Percentiles rank a stretch among this genome's conserved stretches.
phyloP scores from a whole-genome alignment of 208 protist genomes.

The Trypanosoma rangeli region DNA sequence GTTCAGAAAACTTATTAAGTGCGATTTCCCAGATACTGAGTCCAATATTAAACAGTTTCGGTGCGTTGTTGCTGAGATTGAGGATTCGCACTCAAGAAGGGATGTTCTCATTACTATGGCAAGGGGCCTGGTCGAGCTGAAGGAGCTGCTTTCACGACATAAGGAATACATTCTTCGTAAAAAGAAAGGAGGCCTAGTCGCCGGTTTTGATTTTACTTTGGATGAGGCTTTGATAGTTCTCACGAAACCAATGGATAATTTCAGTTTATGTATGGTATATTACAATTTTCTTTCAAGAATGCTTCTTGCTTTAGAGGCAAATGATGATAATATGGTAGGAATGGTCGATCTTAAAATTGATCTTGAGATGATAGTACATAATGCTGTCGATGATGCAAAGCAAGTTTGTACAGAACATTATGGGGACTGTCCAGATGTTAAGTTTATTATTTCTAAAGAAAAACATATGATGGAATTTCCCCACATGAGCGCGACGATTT shows the following conservation, averaged over 20 bases:
- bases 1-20: constrained; percentile 66
- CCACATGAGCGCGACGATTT: constrained; percentile 93
- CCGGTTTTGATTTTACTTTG: constrained; percentile 41
- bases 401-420: constrained; percentile 90
- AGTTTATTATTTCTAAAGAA: constrained; percentile 72
- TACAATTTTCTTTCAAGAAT: constrained; percentile 89
- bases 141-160: constrained; percentile 73
- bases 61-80: constrained; percentile 67
- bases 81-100: constrained; percentile 58
- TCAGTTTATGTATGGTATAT: constrained; percentile 72
- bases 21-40: constrained; percentile 56
- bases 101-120: constrained; percentile 81
- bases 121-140: constrained; percentile 80
- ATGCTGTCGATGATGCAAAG: constrained; percentile 85
- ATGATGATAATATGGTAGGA: constrained; percentile 50
- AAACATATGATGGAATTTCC: constrained; percentile 73
- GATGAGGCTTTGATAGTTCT: constrained; percentile 65
- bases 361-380: constrained; percentile 77
- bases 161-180: constrained; percentile 47
- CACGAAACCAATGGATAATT: constrained; percentile 60
- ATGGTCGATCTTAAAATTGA: constrained; percentile 88
- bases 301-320: constrained; percentile 57
- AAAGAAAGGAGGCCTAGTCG: constrained; percentile 33
- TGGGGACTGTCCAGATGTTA: constrained; percentile 87
- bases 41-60: constrained; percentile 53